Conservation (phyloP, 2,329 filamentous ascomycete species). For the Achaetomium macrosporum region DNA sequence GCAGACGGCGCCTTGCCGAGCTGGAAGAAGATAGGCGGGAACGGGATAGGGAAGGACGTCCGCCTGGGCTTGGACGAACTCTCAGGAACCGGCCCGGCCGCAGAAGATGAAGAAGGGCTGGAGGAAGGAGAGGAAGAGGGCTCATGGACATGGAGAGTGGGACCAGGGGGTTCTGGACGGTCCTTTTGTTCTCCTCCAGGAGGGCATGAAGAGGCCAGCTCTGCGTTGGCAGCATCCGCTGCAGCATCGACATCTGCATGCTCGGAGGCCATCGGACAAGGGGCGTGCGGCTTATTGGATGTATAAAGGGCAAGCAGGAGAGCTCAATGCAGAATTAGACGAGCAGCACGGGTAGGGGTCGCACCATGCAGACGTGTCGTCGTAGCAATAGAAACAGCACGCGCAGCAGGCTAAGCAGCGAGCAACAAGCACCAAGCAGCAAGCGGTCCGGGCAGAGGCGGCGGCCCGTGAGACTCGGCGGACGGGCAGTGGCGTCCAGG, state of each 20-base stretch:
- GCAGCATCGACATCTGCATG: constrained; percentile 12
- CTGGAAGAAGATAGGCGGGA: constrained; percentile 44
- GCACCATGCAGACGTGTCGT: constrained; percentile 25
- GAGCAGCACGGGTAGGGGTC: constrained; percentile 15
- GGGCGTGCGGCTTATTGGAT: constrained; percentile 21
- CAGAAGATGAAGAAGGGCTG: constrained; percentile 20
- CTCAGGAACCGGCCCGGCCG: constrained; percentile 7
- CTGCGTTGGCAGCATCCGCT: constrained; percentile 12
- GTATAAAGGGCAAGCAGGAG: constrained; percentile 20
- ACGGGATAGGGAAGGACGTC: constrained; percentile 42
- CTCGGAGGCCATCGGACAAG: constrained; percentile 13
- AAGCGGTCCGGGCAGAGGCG: constrained; percentile 13
- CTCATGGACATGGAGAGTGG: neutral
- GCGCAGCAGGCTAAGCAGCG: neutral
- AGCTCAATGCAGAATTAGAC: constrained; percentile 17
- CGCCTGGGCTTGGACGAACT: constrained; percentile 23
- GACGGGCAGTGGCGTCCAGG: constrained; percentile 4
- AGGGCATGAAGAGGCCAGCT: constrained; percentile 7
- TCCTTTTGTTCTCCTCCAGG: neutral
- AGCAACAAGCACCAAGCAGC: neutral
- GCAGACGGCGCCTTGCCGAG: constrained; percentile 45
- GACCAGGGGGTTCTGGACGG: constrained; percentile 4
- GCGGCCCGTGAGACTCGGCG: constrained; percentile 4
- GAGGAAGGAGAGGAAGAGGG: constrained; percentile 10
- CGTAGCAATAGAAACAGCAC: constrained; percentile 5